Conservation (phyloP, 106 monocot genomes). For the Phalaenopsis aphrodite region DNA sequence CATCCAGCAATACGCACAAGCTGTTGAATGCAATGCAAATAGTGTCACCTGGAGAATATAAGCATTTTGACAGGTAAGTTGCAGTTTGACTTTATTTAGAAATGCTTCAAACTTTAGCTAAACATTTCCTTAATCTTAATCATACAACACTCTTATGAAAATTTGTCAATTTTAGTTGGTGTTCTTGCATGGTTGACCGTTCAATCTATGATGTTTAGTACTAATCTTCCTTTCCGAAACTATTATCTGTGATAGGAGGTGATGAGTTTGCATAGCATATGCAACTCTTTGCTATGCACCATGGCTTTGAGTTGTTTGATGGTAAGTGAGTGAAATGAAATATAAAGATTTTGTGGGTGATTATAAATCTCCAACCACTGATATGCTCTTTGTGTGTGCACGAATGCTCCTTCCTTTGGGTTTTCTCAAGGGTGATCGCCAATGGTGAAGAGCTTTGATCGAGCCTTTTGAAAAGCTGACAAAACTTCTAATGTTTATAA, state of each 20-base stretch:
- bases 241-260: neutral
- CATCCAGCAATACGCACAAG: constrained; percentile 32
- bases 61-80: neutral
- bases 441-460: neutral
- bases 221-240: neutral
- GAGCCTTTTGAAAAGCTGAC: neutral
- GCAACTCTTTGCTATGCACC: neutral
- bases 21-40: constrained; percentile 35
- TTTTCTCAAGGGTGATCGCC: neutral
- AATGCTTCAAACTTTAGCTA: neutral
- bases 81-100: neutral
- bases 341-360: too few species aligned
- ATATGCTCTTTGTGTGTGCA: neutral
- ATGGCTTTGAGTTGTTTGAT: neutral
- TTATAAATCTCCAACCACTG: too few species aligned
- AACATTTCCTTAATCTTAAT: neutral
- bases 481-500: neutral
- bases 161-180: neutral
- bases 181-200: neutral
- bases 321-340: neutral
- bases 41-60: constrained; percentile 29
- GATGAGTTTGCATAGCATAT: neutral
- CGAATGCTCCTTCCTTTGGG: neutral
- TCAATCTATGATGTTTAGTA: neutral
- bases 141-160: neutral